Evolutionary conservation across 805 yeast species (phyloP).

Genomic region (Isabelozyma heimii): DNA sequence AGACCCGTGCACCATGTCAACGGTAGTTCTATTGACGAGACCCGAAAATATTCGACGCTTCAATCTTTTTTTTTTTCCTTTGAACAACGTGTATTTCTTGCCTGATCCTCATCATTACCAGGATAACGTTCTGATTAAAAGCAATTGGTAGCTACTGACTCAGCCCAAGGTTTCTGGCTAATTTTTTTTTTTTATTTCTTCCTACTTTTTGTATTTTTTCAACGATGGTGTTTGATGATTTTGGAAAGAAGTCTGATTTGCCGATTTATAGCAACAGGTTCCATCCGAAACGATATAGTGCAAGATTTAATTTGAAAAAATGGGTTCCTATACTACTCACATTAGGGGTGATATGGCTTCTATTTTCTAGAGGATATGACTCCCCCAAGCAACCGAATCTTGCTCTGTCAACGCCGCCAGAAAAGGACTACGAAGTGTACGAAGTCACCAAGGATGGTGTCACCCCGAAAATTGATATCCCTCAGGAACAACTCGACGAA

Average conservation of each 20-base stretch:
- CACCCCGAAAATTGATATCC: neutral
- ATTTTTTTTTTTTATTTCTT: neutral
- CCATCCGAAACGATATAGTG: constrained; percentile 14
- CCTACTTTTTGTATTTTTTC: neutral
- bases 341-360: constrained; percentile 5
- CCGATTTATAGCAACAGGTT: constrained; percentile 39
- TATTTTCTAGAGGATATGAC: constrained; percentile 1
- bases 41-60: too few relatives aligned
- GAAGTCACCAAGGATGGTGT: constrained; percentile 32
- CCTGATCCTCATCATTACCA: too few relatives aligned
- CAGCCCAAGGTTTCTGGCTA: too few relatives aligned
- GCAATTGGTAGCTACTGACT: too few relatives aligned
- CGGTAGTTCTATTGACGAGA: too few relatives aligned
- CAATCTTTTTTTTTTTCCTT: too few relatives aligned
- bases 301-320: constrained; percentile 4
- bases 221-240: constrained; percentile 24
- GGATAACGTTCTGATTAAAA: too few relatives aligned
- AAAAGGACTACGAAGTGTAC: constrained; percentile 18
- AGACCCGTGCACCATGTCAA: too few relatives aligned
- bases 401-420: neutral
- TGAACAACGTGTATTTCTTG: too few relatives aligned
- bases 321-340: constrained; percentile 1
- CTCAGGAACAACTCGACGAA: constrained; percentile 4
- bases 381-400: neutral
- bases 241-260: constrained; percentile 45